Percentiles rank a stretch among this genome's conserved stretches.
phyloP scores from a whole-genome alignment of 768 basidiomycete species.

The Cystofilobasidium ferigula region DNA sequence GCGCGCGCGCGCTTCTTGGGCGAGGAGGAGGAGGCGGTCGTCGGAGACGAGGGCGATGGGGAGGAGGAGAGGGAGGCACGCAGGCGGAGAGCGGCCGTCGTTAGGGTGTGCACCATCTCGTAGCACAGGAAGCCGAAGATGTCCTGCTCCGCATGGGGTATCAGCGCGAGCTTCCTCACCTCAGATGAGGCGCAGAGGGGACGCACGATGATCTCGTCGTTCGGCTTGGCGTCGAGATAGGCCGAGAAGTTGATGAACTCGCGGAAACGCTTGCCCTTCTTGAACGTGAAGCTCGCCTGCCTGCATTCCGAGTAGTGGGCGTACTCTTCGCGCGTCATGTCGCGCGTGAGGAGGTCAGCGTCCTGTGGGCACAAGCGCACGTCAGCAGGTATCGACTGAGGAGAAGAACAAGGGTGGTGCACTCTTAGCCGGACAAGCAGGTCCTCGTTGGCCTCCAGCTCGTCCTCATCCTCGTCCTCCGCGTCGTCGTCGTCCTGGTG shows the following conservation, averaged over 20 bases:
- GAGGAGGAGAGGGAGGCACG: not conserved
- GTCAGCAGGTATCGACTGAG: not conserved
- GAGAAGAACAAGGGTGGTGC: slow-evolving; percentile 14
- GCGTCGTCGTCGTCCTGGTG: slow-evolving; percentile 63
- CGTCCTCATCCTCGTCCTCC: slow-evolving; percentile 91
- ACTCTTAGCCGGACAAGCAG: slow-evolving; percentile 79
- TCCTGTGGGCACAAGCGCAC: slow-evolving; percentile 45
- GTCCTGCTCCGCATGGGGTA: slow-evolving; percentile 36
- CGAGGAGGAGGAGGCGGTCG: not conserved
- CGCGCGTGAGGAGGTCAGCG: slow-evolving; percentile 84
- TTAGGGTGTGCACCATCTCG: slow-evolving; percentile 85
- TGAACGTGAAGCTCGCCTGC: slow-evolving; percentile 91
- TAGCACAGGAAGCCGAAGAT: slow-evolving; percentile 95
- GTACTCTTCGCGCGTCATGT: slow-evolving; percentile 95
- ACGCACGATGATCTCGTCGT: slow-evolving; percentile 72
- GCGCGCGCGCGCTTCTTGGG: not conserved
- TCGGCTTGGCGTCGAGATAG: slow-evolving; percentile 75
- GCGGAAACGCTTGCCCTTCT: slow-evolving; percentile 91
- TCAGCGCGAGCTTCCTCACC: not conserved
- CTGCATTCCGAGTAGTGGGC: slow-evolving; percentile 94
- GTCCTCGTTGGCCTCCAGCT: slow-evolving; percentile 88
- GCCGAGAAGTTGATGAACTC: slow-evolving; percentile 84
- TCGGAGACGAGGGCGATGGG: not conserved
- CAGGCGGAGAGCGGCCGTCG: not conserved
- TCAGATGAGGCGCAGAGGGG: not conserved